These are phyloP conservation scores for Fusarium ambrosium DNA, from an alignment of 2,329 filamentous ascomycete genomes.

Conservation along the genomic window DNA sequence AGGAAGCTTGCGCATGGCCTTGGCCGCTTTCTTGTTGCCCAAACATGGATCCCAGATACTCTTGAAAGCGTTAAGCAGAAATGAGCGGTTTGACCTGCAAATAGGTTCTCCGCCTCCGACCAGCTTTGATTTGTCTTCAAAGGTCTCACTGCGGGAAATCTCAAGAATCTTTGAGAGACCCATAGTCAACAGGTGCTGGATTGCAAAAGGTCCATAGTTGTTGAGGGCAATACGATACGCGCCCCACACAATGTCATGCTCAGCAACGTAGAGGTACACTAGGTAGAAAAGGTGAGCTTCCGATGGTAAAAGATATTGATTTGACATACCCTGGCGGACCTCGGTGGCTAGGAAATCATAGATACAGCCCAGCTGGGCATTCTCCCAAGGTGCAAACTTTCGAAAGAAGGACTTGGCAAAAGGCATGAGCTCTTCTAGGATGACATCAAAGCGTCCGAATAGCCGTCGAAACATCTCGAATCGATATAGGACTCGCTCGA, in stretches of 20 bases:
- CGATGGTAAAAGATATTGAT: accelerated
- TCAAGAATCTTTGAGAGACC: not conserved
- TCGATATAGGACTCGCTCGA: not conserved
- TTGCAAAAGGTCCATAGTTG: not conserved
- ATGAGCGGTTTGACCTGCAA: not conserved
- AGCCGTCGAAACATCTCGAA: not conserved
- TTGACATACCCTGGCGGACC: not conserved
- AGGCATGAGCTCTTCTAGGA: not conserved
- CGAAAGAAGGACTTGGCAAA: not conserved
- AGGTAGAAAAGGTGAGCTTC: not conserved
- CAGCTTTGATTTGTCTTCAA: not conserved
- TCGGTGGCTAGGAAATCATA: not conserved
- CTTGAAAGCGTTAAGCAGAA: not conserved
- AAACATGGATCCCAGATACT: not conserved
- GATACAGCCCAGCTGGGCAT: not conserved
- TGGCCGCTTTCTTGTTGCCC: not conserved
- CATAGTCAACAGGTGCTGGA: not conserved
- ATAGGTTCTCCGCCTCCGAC: not conserved
- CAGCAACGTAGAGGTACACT: not conserved
- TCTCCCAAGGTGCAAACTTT: not conserved
- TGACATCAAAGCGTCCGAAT: not conserved
- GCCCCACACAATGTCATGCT: not conserved
- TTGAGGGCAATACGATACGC: not conserved
- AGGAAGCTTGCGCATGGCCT: not conserved
- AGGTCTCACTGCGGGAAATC: not conserved